Conservation (phyloP, 139 green algal species). For the Tetraselmis striata region DNA sequence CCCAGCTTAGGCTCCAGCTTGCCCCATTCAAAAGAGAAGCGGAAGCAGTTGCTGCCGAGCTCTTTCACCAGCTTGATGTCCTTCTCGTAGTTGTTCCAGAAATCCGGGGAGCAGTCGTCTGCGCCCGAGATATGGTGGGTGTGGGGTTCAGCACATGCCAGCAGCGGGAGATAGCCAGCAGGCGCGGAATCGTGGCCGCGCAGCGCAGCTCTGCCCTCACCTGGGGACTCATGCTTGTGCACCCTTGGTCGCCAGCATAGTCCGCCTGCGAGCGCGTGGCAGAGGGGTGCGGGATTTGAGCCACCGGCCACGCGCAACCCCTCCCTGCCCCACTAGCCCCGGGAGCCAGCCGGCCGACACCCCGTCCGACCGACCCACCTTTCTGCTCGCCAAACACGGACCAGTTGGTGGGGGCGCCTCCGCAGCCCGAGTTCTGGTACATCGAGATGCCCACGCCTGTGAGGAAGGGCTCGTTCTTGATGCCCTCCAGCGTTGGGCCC, state of each 20-base stretch:
- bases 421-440: background rate
- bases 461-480: background rate
- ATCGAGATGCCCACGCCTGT: background rate
- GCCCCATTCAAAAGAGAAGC: background rate
- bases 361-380: background rate
- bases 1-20: background rate
- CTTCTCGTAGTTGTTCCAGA: background rate
- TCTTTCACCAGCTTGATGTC: background rate
- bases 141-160: too few species aligned
- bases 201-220: too few species aligned
- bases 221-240: background rate
- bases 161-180: too few species aligned
- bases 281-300: too few species aligned
- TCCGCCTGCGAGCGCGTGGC: too few species aligned
- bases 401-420: background rate
- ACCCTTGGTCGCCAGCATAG: too few species aligned
- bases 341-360: too few species aligned
- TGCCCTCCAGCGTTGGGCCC: background rate
- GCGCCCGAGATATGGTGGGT: too few species aligned
- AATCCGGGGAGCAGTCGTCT: background rate
- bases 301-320: too few species aligned
- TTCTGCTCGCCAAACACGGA: background rate
- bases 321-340: too few species aligned
- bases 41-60: background rate
- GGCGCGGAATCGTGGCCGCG: too few species aligned